Evolutionary conservation across 23 red algal genomes (phyloP), one percentile per base, ranked within the genome.

Genomic region (Chondrus crispus): DNA sequence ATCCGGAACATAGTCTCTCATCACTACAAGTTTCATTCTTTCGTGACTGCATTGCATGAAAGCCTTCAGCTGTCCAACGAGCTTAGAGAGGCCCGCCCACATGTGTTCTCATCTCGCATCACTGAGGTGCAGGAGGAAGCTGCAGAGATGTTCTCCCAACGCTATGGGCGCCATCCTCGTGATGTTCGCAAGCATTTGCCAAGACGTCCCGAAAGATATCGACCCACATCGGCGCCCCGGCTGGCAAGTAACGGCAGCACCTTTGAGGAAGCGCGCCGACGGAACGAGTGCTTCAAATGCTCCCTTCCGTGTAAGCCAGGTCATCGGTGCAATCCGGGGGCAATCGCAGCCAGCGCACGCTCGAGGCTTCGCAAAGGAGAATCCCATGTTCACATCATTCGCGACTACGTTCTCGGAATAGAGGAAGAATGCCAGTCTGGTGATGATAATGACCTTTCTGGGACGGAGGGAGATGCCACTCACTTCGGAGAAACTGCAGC

Each of bases 261-360:
- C n/a, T 87, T 87, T 74, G 83, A 87, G 41, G 83, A 87, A 1
- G 41, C 49, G 42, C 71, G 71, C 38, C 1, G 43, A 38, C 71
- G 71, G 1, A 47, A 2, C 71, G 71, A 76, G 43, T 76, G 1
- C 38, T 0, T 76, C 38, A 24, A 38, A 76, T 76, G 71, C 43
- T 26, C 29, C 20, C 29, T 24, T 11, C 71, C 43, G 35, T 76
- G 71, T 10, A 76, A 45, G 1, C 71, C 35, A 26, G 38, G 38
- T 26, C 71, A 76, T 76, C 71, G 43, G 29, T 76, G 1, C 43
- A 47, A 7, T 24, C 22, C 26, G 35, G 71, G 38, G 26, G 1
- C 71, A 47, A 24, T 76, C 43, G 71, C 35, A 11, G 14, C 71
- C 24, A 26, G 38, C 19, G 38, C 2, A 24, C 71, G 71, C 2